Conservation (phyloP, 306 rosid species). For the Adenanthera pavonina region DNA sequence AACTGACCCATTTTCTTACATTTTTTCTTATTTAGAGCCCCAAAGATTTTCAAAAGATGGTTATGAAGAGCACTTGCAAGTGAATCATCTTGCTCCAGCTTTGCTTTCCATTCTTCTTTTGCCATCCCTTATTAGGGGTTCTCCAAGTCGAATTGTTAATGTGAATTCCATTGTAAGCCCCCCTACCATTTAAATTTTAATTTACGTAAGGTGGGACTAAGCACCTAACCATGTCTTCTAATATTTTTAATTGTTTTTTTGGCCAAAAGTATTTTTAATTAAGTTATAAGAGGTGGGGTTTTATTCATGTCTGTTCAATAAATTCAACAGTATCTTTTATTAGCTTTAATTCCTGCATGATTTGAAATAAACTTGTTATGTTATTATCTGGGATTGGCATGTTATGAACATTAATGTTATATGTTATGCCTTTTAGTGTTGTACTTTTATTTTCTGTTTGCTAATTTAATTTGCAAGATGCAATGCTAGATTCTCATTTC, state of each 20-base stretch:
- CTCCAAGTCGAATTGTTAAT: conserved; percentile 94
- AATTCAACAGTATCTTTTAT: conserved; percentile 3
- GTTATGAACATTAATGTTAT: neutral
- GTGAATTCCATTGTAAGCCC: conserved; percentile 87
- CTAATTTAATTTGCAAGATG: conserved; percentile 12
- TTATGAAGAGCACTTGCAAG: conserved; percentile 97
- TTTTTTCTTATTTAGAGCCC: conserved; percentile 67
- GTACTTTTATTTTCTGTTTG: neutral
- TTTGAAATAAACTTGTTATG: neutral
- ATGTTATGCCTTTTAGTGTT: neutral
- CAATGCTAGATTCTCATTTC: neutral
- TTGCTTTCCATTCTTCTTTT: conserved; percentile 89
- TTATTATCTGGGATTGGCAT: neutral
- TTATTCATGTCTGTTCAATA: conserved; percentile 25
- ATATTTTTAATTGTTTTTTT: neutral
- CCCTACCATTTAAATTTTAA: conserved; percentile 26
- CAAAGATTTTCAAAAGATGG: conserved; percentile 90
- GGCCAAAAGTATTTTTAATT: neutral
- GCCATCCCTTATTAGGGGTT: conserved; percentile 94
- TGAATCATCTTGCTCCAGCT: conserved; percentile 96
- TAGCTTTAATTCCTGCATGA: conserved; percentile 19
- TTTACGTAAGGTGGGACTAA: neutral
- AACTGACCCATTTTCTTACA: conserved; percentile 23
- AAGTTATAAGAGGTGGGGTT: neutral
- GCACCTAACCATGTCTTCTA: conserved; percentile 6